Evolutionary conservation across 805 yeast species (phyloP), one percentile per base, ranked within the genome.

Genomic region (Jamesozyma jinghongensis): DNA sequence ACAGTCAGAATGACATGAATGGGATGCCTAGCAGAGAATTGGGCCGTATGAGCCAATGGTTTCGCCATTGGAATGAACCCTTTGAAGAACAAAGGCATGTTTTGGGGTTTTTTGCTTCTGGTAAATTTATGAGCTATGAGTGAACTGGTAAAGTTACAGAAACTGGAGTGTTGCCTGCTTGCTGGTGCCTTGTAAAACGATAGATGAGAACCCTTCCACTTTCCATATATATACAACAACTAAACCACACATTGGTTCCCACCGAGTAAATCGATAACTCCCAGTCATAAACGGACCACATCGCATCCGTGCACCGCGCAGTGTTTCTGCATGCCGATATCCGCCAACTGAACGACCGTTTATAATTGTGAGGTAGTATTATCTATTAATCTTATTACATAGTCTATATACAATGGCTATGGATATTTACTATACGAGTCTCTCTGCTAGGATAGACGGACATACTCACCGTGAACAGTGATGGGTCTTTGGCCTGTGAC

Each of bases 1-100:
- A 86, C 74, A 42, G 76, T 54, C 36, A 86, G 76, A 40, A 88
- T 78, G 40, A 86, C 74, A 62, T 88, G 97, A 50, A 90, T 85
- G 14, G 98, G 98, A 56, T 79, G 74, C 44, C 75, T 74, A 12
- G 95, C 92, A 40, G 90, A 76, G 18, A 71, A 59, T 43, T 60
- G 65, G 11, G 76, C 71, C 29, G 66, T 41, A 43, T 66, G 67
- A 35, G 84, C 81, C 40, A 77, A 52, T 16, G 54, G 53, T 13
- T 53, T 52, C 11, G 68, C 65, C 31, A 61, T 41, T 12, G 47
- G 53, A 17, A 51, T 54, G 47, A 64, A 55, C 35, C 63, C 62
- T 41, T 47, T 53, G 18, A 54, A 55, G 6, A 63, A 36, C 37
- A 59, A 40, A 12, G 59, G 54, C 61, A 57, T 56, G 68, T 74